phyloP scores from a whole-genome alignment of 768 basidiomycete species.

The Sistotremastrum niveocremeum region DNA sequence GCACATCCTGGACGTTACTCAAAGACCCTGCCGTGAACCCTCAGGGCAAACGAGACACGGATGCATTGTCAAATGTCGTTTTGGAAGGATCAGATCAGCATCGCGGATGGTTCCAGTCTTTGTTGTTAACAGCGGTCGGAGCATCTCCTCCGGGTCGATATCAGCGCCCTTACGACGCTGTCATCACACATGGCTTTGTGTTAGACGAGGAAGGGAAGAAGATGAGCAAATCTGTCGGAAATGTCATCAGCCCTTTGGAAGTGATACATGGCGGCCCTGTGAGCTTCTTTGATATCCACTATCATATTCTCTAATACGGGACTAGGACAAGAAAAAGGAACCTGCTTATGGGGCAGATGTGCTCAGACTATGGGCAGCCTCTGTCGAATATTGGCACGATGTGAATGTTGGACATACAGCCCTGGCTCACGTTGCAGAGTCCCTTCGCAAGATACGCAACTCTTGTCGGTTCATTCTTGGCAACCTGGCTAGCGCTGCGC shows the following conservation, averaged over 20 bases:
- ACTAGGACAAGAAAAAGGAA: slow-evolving; percentile 50
- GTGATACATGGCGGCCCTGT: slow-evolving; percentile 72
- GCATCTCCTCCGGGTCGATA: slow-evolving; percentile 11
- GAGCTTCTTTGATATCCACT: slow-evolving; percentile 9
- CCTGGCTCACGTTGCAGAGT: slow-evolving; percentile 61
- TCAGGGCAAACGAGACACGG: slow-evolving; percentile 12
- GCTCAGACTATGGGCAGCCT: slow-evolving; percentile 83
- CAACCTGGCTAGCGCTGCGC: slow-evolving; percentile 38
- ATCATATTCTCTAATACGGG: neutral
- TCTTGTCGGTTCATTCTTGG: slow-evolving; percentile 79
- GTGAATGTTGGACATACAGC: slow-evolving; percentile 73
- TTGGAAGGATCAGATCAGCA: slow-evolving; percentile 96
- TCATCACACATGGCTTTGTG: slow-evolving; percentile 96
- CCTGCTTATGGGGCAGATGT: slow-evolving; percentile 80
- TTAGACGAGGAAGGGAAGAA: slow-evolving; percentile 81
- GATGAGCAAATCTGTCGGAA: slow-evolving; percentile 97
- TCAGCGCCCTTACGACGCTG: slow-evolving; percentile 48
- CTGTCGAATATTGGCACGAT: slow-evolving; percentile 81
- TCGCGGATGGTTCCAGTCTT: slow-evolving; percentile 98
- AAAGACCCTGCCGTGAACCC: slow-evolving; percentile 23
- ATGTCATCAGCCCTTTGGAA: slow-evolving; percentile 74
- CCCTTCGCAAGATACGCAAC: slow-evolving; percentile 74
- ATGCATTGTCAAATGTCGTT: slow-evolving; percentile 63
- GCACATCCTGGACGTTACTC: slow-evolving; percentile 84
- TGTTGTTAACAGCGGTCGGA: slow-evolving; percentile 70